Conservation (phyloP, 768 basidiomycete genomes). For the Suillus subalutaceus region DNA sequence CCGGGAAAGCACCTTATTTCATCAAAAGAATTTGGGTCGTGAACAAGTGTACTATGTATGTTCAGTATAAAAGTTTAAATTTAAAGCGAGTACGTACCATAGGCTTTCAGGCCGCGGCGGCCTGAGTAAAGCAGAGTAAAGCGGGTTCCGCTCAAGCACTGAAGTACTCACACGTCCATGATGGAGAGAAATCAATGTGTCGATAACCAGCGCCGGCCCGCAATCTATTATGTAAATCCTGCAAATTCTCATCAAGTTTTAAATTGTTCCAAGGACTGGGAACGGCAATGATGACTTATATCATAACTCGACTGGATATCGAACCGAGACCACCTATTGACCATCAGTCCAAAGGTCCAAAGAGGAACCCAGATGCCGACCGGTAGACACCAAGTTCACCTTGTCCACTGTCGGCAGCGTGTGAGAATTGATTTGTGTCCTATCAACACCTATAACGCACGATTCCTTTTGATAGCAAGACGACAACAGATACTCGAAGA, state of each 20-base stretch:
- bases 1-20: neutral
- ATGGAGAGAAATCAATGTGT: neutral
- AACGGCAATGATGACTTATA: too few relatives aligned
- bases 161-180: neutral
- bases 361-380: neutral
- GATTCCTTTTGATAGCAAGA: neutral
- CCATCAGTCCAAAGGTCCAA: neutral
- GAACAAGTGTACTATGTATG: neutral
- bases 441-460: neutral
- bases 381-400: neutral
- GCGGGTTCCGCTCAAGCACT: neutral
- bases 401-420: neutral
- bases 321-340: neutral
- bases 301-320: neutral
- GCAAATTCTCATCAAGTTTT: neutral
- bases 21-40: neutral
- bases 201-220: neutral
- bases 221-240: neutral
- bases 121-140: neutral
- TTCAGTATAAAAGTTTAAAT: neutral
- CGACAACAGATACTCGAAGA: neutral
- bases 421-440: neutral
- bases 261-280: neutral
- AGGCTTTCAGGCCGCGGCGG: too few relatives aligned
- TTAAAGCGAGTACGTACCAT: neutral